phyloP scores from a whole-genome alignment of 768 basidiomycete genomes.

The Hydnomerulius pinastri region DNA sequence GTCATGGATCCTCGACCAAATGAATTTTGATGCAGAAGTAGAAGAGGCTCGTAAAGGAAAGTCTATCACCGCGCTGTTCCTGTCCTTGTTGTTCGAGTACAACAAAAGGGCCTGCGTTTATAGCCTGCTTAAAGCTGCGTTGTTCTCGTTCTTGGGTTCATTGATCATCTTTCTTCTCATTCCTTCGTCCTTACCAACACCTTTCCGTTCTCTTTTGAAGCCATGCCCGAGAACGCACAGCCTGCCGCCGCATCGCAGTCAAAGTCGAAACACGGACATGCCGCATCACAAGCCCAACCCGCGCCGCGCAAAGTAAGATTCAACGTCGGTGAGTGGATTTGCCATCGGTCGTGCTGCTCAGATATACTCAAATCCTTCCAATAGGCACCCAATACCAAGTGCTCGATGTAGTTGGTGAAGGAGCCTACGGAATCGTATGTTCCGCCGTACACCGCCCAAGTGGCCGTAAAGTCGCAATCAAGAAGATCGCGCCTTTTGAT shows the following conservation, averaged over 20 bases:
- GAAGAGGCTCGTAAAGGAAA: conserved; percentile 1
- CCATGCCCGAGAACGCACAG: conserved; percentile 30
- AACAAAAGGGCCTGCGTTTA: conserved; percentile 15
- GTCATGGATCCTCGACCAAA: too few species aligned
- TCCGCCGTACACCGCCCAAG: conserved; percentile 88
- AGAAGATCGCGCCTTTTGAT: conserved; percentile 94
- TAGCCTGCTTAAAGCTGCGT: neutral
- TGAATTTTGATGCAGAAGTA: neutral
- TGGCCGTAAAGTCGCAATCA: conserved; percentile 92
- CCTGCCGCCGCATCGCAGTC: conserved; percentile 22
- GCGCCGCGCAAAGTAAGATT: conserved; percentile 85
- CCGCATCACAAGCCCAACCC: conserved; percentile 45
- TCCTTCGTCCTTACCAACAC: conserved; percentile 1
- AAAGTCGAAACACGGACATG: conserved; percentile 49
- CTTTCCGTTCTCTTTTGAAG: neutral
- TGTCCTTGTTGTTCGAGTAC: conserved; percentile 27
- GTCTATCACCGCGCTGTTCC: conserved; percentile 2
- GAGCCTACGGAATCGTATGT: conserved; percentile 94
- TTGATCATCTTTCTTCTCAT: conserved; percentile 2
- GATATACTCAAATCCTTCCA: neutral
- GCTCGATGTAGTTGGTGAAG: conserved; percentile 85
- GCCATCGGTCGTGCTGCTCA: neutral
- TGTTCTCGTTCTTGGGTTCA: conserved; percentile 4
- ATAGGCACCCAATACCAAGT: conserved; percentile 80
- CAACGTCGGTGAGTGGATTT: conserved; percentile 67